A percentile compares a stretch with the other conserved stretches of the same genome.
Evolutionary conservation across 768 basidiomycete genomes (phyloP).

Genomic region (Hericium coralloides): DNA sequence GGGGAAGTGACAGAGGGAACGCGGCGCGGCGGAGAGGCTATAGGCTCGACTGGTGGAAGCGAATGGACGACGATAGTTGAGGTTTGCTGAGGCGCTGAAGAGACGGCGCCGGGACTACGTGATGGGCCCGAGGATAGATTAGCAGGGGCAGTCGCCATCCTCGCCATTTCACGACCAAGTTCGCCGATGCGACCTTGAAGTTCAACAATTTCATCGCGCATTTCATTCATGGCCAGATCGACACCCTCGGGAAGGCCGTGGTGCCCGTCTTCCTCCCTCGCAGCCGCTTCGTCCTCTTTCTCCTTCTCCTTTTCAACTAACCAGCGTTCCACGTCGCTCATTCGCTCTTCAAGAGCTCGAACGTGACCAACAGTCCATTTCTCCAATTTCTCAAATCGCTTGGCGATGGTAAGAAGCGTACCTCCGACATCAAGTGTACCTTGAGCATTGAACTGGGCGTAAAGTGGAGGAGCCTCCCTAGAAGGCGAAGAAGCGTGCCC

Average conservation of each 20-base stretch:
- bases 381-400: constrained; percentile 82
- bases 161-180: constrained; percentile 75
- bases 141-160: constrained; percentile 45
- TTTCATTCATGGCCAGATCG: constrained; percentile 37
- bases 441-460: constrained; percentile 64
- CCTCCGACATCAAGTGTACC: constrained; percentile 69
- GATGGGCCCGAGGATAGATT: constrained; percentile 45
- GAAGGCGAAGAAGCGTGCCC: constrained; percentile 38
- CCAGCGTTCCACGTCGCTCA: constrained; percentile 89
- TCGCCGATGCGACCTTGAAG: constrained; percentile 67
- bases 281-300: constrained; percentile 27
- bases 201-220: constrained; percentile 64
- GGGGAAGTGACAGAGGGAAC: constrained; percentile 7
- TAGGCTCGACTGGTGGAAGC: constrained; percentile 24
- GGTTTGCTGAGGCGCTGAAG: constrained; percentile 35
- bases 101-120: constrained; percentile 36
- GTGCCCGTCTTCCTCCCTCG: constrained; percentile 9
- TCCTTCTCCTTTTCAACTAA: constrained; percentile 78
- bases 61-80: constrained; percentile 38
- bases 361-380: constrained; percentile 87
- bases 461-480: constrained; percentile 57
- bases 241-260: constrained; percentile 15
- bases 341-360: constrained; percentile 81
- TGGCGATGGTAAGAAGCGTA: constrained; percentile 66
- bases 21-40: constrained; percentile 19